Evolutionary conservation across 108 stramenopile genomes (phyloP).

Genomic region (Stephanodiscus triporus): DNA sequence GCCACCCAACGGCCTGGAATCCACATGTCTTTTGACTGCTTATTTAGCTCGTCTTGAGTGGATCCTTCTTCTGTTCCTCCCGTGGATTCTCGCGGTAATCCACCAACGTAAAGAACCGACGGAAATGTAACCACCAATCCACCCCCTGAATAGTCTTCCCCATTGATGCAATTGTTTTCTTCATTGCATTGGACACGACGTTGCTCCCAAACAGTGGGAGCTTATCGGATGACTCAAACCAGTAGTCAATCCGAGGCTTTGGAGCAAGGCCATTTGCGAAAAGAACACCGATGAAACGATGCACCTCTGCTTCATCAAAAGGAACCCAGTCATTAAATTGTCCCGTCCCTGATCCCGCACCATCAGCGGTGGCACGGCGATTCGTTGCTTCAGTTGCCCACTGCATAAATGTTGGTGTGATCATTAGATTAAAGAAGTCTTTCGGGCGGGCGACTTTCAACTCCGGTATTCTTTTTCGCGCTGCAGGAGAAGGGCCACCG

Average conservation of each 20-base stretch:
- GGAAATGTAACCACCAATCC: not conserved
- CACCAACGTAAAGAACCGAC: not conserved
- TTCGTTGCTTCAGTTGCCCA: not conserved
- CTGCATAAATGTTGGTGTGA: slow-evolving; percentile 9
- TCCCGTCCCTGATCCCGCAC: not conserved
- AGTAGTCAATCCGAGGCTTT: not conserved
- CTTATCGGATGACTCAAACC: not conserved
- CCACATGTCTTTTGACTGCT: slow-evolving; percentile 13
- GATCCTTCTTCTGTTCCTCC: slow-evolving; percentile 11
- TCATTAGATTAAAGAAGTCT: slow-evolving; percentile 1
- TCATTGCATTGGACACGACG: not conserved
- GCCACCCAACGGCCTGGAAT: slow-evolving; percentile 19
- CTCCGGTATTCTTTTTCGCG: not conserved
- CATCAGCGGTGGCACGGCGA: slow-evolving; percentile 1
- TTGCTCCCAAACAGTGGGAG: not conserved
- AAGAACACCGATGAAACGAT: not conserved
- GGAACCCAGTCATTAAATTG: not conserved
- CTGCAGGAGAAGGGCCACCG: not conserved
- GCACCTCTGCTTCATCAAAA: not conserved
- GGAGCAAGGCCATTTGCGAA: not conserved
- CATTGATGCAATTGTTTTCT: not conserved
- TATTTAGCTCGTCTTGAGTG: slow-evolving; percentile 1
- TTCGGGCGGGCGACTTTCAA: not conserved
- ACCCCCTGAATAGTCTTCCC: not conserved
- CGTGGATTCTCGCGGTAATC: not conserved